These are phyloP conservation scores for Strobilomyces dryophilus DNA, from an alignment of 768 basidiomycete species.

Conservation along the genomic window DNA sequence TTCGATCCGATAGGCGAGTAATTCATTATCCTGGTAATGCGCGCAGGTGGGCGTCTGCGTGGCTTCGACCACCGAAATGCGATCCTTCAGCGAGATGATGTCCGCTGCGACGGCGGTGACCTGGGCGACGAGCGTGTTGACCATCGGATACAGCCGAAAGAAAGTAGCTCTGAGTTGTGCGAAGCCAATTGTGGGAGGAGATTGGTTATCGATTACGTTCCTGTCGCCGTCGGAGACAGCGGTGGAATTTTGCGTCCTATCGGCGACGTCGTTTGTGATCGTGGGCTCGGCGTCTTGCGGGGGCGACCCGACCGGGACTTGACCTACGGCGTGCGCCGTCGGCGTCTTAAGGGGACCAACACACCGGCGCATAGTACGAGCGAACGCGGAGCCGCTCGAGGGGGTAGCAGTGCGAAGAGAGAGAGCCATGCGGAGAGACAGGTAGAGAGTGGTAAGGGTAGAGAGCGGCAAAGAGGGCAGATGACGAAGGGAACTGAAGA, in stretches of 20 bases:
- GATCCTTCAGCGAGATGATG: too few relatives aligned
- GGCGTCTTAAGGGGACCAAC: not conserved
- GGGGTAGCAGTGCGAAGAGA: not conserved
- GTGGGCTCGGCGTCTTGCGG: not conserved
- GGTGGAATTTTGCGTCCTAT: not conserved
- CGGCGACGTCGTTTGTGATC: not conserved
- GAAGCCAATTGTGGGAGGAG: not conserved
- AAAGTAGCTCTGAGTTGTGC: too few relatives aligned
- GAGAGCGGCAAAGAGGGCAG: not conserved
- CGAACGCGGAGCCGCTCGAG: not conserved
- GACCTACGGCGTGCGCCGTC: not conserved
- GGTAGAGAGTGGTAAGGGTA: not conserved
- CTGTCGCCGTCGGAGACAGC: not conserved
- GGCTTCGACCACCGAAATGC: too few relatives aligned
- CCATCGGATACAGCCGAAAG: too few relatives aligned
- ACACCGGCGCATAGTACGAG: not conserved
- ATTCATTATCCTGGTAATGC: too few relatives aligned
- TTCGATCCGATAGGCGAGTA: too few relatives aligned
- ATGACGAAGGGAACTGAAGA: constrained; percentile 1
- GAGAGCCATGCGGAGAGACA: constrained; percentile 2
- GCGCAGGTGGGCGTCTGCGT: too few relatives aligned
- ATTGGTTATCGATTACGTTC: not conserved
- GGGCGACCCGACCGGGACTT: not conserved
- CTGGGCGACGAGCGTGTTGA: too few relatives aligned
- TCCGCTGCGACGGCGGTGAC: too few relatives aligned